Conservation (phyloP, 768 basidiomycete genomes). For the Leccinum sublutescens region DNA sequence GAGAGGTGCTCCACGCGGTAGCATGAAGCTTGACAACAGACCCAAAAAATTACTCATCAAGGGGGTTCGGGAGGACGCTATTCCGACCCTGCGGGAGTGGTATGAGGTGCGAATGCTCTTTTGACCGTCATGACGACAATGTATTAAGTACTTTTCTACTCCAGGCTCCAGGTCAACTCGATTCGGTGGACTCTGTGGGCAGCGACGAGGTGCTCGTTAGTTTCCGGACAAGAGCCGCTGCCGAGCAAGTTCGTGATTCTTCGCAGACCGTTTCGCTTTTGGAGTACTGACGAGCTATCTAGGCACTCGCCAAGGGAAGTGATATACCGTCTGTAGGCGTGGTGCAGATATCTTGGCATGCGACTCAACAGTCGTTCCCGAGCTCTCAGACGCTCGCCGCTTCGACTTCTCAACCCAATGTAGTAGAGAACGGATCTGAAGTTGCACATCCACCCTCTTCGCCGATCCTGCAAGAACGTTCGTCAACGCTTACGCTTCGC, state of each 20-base stretch:
- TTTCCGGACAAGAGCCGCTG: constrained; percentile 69
- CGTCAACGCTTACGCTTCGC: constrained; percentile 36
- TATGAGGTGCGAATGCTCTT: constrained; percentile 57
- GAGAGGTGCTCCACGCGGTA: constrained; percentile 67
- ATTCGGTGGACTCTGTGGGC: constrained; percentile 56
- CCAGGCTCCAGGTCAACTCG: constrained; percentile 70
- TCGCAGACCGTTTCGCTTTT: background rate
- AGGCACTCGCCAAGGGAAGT: constrained; percentile 73
- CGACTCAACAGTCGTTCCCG: constrained; percentile 30
- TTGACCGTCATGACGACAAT: background rate
- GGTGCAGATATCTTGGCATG: constrained; percentile 69
- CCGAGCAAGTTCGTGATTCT: constrained; percentile 64
- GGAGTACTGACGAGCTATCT: constrained; percentile 12
- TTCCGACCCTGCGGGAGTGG: constrained; percentile 74
- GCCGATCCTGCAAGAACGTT: constrained; percentile 11
- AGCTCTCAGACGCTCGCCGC: constrained; percentile 19
- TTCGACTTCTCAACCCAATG: constrained; percentile 20
- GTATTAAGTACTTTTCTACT: constrained; percentile 7
- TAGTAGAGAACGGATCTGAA: constrained; percentile 23
- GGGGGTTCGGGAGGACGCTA: constrained; percentile 52
- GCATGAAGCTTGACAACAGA: constrained; percentile 89
- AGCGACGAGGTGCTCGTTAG: constrained; percentile 59
- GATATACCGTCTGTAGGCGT: constrained; percentile 64
- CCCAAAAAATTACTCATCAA: constrained; percentile 78
- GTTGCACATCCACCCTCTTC: constrained; percentile 25